A percentile compares a stretch with the other conserved stretches of the same genome.
These are phyloP conservation scores for Hymenoscyphus infarciens DNA, from an alignment of 2,329 filamentous ascomycete species.

Conservation along the genomic window DNA sequence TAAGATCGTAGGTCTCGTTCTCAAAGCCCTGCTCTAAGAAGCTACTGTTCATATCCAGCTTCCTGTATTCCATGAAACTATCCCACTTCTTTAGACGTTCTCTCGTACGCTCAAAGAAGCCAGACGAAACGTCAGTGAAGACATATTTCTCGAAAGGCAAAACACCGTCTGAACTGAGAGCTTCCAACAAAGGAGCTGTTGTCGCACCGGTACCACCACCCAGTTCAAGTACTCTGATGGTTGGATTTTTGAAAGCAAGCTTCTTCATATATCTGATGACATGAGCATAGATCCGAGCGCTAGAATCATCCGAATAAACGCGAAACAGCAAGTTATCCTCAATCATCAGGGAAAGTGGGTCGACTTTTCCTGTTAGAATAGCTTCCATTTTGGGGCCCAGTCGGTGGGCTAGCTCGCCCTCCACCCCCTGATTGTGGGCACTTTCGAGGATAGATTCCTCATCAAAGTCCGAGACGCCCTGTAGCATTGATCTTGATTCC, in stretches of 20 bases:
- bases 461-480: conserved; percentile 5
- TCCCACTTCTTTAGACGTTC: conserved; percentile 7
- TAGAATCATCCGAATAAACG: conserved; percentile 11
- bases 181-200: conserved; percentile 16
- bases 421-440: conserved; percentile 6
- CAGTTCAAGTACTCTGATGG: conserved; percentile 13
- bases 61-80: conserved; percentile 11
- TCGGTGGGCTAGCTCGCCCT: conserved; percentile 10
- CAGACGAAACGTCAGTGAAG: conserved; percentile 31
- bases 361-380: conserved; percentile 11
- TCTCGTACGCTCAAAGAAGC: conserved; percentile 38
- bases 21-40: conserved; percentile 23
- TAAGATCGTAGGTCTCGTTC: conserved; percentile 22
- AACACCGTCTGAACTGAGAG: conserved; percentile 27
- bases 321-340: conserved; percentile 12
- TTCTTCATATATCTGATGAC: conserved; percentile 3
- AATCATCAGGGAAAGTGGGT: conserved; percentile 12
- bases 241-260: conserved; percentile 22
- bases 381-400: conserved; percentile 12
- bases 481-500: conserved; percentile 8
- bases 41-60: conserved; percentile 13
- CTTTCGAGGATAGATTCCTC: conserved; percentile 8
- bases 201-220: conserved; percentile 30
- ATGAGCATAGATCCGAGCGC: conserved; percentile 5
- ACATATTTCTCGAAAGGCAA: conserved; percentile 31